Base-by-base conservation (phyloP, 2,329 filamentous ascomycete genomes). In the Paraconiothyrium brasiliense region DNA sequence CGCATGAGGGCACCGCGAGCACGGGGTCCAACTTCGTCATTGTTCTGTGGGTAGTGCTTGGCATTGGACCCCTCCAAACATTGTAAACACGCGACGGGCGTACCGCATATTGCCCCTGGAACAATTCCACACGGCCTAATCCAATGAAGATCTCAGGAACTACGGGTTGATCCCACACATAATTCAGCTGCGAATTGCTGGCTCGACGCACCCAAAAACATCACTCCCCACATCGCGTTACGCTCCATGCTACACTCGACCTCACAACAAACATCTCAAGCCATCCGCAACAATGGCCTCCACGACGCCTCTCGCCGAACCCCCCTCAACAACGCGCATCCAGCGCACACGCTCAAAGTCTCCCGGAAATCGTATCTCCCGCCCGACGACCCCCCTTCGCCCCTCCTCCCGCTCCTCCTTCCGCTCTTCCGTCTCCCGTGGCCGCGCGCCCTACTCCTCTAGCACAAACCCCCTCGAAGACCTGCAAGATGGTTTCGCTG, bases 381-480 rank as follows among this genome's bases (percentile, higher is more conserved):
- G 92, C 64, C 95, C 94, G 24, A 97, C 94, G 2, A 98, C 95
- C 4, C 95, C 95, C 34, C 87, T 99, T 10, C 92, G 94, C 52
- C 92, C 94, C 16, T 93, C 92, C 22, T 97, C 94, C 3, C 90
- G 94, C 56, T 93, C 92, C 20, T 97, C 93, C 13, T 88, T 97
- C 66, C 92, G 92, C 74, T 92, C 77, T 63, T 75, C 71, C 48
- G 67, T 73, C 30, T 71, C 73, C 32, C 74, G 75, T 59, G 72
- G 70, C 39, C 71, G 68, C 55, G 71, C 67, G 82, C 76, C 86
- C 67, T 82, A 84, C 54, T 78, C 83, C 39, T 84, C 86, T 49
- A 81, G 84, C 4, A 80, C 86, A 4, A 89, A 90, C 61, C 93
- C 93, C 0, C 87, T 98, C 63, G 92, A 94, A 69, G 82, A 86